These are phyloP conservation scores for Fusarium sp. DNA, from an alignment of 2,329 filamentous ascomycete genomes.

Conservation along the genomic window DNA sequence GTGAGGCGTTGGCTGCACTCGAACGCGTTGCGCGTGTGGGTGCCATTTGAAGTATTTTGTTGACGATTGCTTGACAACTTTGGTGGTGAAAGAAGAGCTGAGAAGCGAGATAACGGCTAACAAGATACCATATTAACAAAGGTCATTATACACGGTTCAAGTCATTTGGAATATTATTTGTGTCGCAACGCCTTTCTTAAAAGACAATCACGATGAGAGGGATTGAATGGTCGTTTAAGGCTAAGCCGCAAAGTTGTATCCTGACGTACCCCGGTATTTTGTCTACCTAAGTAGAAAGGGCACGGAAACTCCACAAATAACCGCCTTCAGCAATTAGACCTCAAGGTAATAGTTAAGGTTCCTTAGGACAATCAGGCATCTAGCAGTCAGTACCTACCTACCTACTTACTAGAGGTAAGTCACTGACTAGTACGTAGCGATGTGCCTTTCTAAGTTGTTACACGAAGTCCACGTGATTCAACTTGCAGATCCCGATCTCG, in stretches of 20 bases:
- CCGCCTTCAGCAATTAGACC: neutral
- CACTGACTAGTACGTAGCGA: too few species aligned
- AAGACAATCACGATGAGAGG: neutral
- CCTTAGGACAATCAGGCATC: too few species aligned
- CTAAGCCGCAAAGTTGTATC: neutral
- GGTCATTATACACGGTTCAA: neutral
- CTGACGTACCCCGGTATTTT: neutral
- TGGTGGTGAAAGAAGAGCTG: neutral
- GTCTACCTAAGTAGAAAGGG: neutral
- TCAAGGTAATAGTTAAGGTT: too few species aligned
- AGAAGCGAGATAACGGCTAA: neutral
- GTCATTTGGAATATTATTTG: neutral
- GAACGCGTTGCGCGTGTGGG: constrained; percentile 39
- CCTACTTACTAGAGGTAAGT: too few species aligned
- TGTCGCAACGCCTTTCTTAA: too few species aligned
- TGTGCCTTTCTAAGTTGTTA: too few species aligned
- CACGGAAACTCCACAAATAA: neutral
- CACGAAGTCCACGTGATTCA: too few species aligned
- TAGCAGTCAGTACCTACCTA: too few species aligned
- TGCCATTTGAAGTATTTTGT: constrained; percentile 23
- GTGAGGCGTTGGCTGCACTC: constrained; percentile 41
- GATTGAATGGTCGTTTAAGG: too few species aligned
- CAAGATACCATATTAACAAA: neutral
- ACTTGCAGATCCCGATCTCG: constrained; percentile 10
- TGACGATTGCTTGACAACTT: neutral